These are phyloP conservation scores for Halophytophthora batemanensis DNA, from an alignment of 352 stramenopile genomes.

Conservation along the genomic window DNA sequence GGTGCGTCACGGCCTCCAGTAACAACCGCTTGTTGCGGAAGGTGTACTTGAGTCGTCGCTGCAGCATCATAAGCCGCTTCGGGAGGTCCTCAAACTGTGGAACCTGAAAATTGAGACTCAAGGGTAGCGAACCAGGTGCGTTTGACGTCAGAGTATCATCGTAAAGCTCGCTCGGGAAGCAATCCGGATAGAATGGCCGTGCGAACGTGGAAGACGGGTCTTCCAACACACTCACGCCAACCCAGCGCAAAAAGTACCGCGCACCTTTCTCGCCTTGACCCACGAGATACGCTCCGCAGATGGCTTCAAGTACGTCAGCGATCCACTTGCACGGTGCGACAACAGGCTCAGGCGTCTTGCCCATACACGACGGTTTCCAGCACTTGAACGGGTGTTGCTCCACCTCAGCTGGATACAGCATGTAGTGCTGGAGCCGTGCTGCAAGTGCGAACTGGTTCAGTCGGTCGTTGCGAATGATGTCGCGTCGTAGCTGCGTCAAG, in stretches of 20 bases:
- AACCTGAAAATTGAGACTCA: constrained; percentile 54
- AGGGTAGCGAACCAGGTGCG: constrained; percentile 9
- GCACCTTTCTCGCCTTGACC: constrained; percentile 67
- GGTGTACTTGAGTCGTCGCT: constrained; percentile 79
- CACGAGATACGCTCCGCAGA: constrained; percentile 77
- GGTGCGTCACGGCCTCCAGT: constrained; percentile 76
- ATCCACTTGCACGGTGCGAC: constrained; percentile 83
- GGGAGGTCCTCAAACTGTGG: constrained; percentile 57
- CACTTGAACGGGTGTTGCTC: constrained; percentile 81
- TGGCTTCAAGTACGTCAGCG: constrained; percentile 79
- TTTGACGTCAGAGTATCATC: constrained; percentile 25
- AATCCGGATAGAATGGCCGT: constrained; percentile 62
- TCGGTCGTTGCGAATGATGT: constrained; percentile 86
- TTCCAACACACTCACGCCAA: constrained; percentile 61
- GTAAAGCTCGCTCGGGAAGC: constrained; percentile 61
- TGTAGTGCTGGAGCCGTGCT: constrained; percentile 67
- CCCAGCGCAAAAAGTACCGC: constrained; percentile 75
- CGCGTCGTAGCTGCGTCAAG: constrained; percentile 67
- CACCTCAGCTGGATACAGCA: constrained; percentile 72
- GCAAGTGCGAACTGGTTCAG: constrained; percentile 70
- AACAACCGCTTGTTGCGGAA: constrained; percentile 77
- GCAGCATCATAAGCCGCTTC: constrained; percentile 49
- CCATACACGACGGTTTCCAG: constrained; percentile 89
- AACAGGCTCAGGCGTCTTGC: constrained; percentile 65
- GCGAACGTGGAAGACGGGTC: constrained; percentile 37